A percentile compares a stretch with the other conserved stretches of the same genome.
These are phyloP conservation scores for Beauveria varroae DNA, from an alignment of 2,329 filamentous ascomycete genomes.

Conservation along the genomic window DNA sequence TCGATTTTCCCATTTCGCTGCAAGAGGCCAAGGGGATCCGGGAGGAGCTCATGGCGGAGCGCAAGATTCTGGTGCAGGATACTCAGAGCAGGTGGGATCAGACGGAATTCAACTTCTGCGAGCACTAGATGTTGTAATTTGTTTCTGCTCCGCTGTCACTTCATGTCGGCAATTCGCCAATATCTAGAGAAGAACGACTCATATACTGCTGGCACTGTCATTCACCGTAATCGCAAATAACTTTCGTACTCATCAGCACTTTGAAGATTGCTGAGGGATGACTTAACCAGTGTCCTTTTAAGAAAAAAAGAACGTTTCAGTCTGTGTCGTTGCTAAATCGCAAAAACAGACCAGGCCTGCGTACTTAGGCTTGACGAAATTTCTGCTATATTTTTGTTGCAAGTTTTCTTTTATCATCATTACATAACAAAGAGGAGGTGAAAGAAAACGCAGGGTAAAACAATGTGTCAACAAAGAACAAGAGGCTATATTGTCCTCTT, in stretches of 20 bases:
- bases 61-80: not conserved
- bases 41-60: constrained; percentile 8
- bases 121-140: not conserved
- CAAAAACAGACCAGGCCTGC: not conserved
- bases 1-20: not conserved
- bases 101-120: constrained; percentile 9
- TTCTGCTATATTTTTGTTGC: constrained; percentile 1
- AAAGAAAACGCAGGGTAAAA: not conserved
- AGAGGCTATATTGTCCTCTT: not conserved
- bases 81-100: not conserved
- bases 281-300: too few species aligned
- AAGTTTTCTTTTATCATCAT: constrained; percentile 10
- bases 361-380: not conserved
- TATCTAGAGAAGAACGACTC: too few species aligned
- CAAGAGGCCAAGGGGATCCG: constrained; percentile 1
- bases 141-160: not conserved
- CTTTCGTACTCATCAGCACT: not conserved
- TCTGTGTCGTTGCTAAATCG: not conserved
- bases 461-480: constrained; percentile 1
- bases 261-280: too few species aligned
- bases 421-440: constrained; percentile 5
- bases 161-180: too few species aligned
- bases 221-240: too few species aligned
- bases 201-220: too few species aligned
- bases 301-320: too few species aligned